Evolutionary conservation across 2,329 filamentous ascomycete genomes (phyloP), one percentile per base, ranked within the genome.

Genomic region (Cladophialophora yegresii): DNA sequence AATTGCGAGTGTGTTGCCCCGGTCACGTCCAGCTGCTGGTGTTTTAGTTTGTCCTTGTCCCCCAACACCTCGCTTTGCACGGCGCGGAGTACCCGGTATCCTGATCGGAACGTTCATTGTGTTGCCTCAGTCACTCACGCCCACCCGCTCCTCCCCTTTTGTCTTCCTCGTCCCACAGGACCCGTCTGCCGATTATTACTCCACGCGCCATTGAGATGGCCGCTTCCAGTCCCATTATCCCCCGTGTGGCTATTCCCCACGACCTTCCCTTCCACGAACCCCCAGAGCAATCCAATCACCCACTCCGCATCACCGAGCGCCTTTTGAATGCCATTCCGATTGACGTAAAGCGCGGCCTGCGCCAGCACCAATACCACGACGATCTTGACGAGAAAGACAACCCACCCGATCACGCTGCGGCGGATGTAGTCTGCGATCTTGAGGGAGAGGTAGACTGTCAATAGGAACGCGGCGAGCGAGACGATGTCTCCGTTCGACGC

Each of bases 381-480:
- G 20, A 71, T n/a, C 62, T 71, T 71, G 28, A 69, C 12, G 4
- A 66, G 12, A 10, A 71, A 65, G 22, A 67, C 26, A 3, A 69
- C 61, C 70, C 70, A 71, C 16, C 62, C 67, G 36, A 71, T 59
- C 28, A 71, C 66, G 50, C 66, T 70, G 55, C 70, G 62, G 4
- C 69, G 64, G 26, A 71, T 54, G 47, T 69, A 71, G 32, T 71
- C 67, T 9, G 66, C 66, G n/a, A 70, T 70, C 23, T 61, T 54
- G 12, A 71, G 47, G 3, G 59, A 57, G 50, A 71, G 54, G 61
- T 69, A 71, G 23, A 70, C 20, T 8, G 60, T 57, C 13, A 69
- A 40, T 7, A 71, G 57, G 36, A 70, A 66, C 4, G 66, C 64
- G 40, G 66, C 65, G 3, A 71, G 60, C 13, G 67, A 68, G 40